Percentiles rank a stretch among this genome's conserved stretches.
Conservation (phyloP, 2,329 filamentous ascomycete genomes). For the Colletotrichum truncatum region DNA sequence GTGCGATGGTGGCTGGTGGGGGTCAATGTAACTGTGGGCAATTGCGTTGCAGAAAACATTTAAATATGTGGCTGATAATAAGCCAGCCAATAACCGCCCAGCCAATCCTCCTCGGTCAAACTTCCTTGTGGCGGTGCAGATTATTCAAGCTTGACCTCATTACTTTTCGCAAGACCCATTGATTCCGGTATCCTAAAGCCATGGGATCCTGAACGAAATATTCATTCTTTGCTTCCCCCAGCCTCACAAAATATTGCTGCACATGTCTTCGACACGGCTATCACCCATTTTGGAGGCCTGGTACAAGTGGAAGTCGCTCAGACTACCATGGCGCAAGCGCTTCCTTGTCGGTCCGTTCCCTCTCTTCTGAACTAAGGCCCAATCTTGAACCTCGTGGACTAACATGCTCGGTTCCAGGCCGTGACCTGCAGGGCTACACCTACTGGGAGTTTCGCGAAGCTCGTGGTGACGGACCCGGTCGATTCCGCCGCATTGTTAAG, state of each 20-base stretch:
- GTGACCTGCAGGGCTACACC: slow-evolving; percentile 73
- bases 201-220: slow-evolving; percentile 18
- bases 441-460: slow-evolving; percentile 73
- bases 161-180: slow-evolving; percentile 15
- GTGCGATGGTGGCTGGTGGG: slow-evolving; percentile 32
- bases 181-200: background rate
- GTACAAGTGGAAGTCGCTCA: slow-evolving; percentile 70
- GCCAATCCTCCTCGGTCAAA: background rate
- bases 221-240: background rate
- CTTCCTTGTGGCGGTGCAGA: slow-evolving; percentile 29
- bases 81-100: background rate
- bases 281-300: slow-evolving; percentile 47
- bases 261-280: slow-evolving; percentile 28
- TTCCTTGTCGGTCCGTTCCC: slow-evolving; percentile 65
- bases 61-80: slow-evolving; percentile 26
- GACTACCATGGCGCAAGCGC: slow-evolving; percentile 70
- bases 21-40: slow-evolving; percentile 16
- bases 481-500: slow-evolving; percentile 70
- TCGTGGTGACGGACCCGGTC: slow-evolving; percentile 46
- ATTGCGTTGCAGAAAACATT: background rate
- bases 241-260: background rate
- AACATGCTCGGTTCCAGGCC: slow-evolving; percentile 51
- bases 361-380: background rate
- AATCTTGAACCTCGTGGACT: background rate
- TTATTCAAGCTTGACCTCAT: slow-evolving; percentile 32